A percentile compares a stretch with the other conserved stretches of the same genome.
phyloP scores from a whole-genome alignment of 352 stramenopile genomes.

The Globisporangium canariense region DNA sequence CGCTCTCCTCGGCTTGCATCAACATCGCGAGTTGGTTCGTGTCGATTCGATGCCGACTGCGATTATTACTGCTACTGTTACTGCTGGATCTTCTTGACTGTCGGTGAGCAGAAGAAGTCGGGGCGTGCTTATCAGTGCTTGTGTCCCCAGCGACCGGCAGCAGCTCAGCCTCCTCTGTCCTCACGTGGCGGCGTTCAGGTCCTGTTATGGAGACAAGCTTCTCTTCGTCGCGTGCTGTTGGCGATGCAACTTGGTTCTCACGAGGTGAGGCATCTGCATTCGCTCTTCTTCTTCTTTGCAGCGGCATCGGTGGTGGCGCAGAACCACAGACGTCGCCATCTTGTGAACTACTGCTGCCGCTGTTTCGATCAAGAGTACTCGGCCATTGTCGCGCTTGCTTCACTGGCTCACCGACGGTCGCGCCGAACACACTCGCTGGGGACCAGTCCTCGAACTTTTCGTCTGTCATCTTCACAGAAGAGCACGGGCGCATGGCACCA shows the following conservation, averaged over 20 bases:
- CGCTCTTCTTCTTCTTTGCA: background rate
- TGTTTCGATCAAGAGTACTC: background rate
- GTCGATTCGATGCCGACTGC: no score
- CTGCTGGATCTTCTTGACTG: background rate
- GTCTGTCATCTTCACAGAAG: background rate
- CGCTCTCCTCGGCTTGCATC: conserved; percentile 9
- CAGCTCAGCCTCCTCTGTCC: background rate
- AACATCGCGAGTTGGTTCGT: background rate
- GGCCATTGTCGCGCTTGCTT: background rate
- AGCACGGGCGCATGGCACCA: no score
- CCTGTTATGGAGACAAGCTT: no score
- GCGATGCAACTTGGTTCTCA: background rate
- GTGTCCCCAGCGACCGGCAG: background rate
- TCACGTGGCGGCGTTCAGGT: background rate
- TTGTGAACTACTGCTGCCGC: background rate
- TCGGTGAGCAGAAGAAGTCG: background rate
- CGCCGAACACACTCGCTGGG: conserved; percentile 38
- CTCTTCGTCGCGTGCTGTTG: background rate
- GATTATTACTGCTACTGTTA: background rate
- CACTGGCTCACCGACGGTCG: conserved; percentile 10
- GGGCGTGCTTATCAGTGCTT: background rate
- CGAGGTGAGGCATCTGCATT: no score
- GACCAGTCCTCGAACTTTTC: conserved; percentile 36
- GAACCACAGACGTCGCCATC: background rate
- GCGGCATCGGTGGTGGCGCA: background rate